Base-by-base conservation (phyloP, 495 filamentous ascomycete genomes). In the Hypomontagnella submonticulosa region DNA sequence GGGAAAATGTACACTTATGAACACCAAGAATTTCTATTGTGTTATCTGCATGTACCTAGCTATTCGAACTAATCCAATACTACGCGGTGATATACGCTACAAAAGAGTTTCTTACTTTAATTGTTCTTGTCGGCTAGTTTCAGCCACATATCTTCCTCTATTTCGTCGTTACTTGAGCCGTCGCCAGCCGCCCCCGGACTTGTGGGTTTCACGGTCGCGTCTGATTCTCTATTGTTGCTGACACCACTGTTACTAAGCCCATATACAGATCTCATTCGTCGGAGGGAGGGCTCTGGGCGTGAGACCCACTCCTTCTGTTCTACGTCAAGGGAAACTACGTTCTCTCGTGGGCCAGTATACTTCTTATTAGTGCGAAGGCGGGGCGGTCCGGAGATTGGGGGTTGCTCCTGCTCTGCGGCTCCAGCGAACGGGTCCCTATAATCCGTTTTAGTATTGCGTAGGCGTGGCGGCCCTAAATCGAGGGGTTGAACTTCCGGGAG, bases 141-240 rank as follows among this genome's bases (percentile, higher is more conserved):
- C 13, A 70, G 34, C 66, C 66, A 70, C 12, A 66, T 56, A 16
- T 70, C 66, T 38, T 64, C 59, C n/a, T 54, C 49, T 4, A 32
- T 34, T 1, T 46, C 38, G 2, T 64, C 40, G 7, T 18, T 58
- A 10, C 30, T n/a, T 10, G 42, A 41, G 16, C 32, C 7, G 6
- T 27, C 37, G 38, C 18, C 38, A 23, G 10, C 38, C 2, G 20
- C 11, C 8, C 43, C 32, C 11, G 40, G 16, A 13, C 16, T 20
- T 16, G 33, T 30, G 12, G 7, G 13, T 20, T 34, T 46, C 27
- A 15, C 34, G 23, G 56, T 20, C 0, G 8, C 19, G 1, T 12
- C 13, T 10, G 63, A 61, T 30, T 18, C 40, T 30, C 11, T 3
- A 15, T 33, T 40, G 16, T 33, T 37, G 15, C 10, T 23, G 15